These are phyloP conservation scores for Dalbergia cochinchinensis DNA, from an alignment of 306 rosid genomes.

Conservation along the genomic window DNA sequence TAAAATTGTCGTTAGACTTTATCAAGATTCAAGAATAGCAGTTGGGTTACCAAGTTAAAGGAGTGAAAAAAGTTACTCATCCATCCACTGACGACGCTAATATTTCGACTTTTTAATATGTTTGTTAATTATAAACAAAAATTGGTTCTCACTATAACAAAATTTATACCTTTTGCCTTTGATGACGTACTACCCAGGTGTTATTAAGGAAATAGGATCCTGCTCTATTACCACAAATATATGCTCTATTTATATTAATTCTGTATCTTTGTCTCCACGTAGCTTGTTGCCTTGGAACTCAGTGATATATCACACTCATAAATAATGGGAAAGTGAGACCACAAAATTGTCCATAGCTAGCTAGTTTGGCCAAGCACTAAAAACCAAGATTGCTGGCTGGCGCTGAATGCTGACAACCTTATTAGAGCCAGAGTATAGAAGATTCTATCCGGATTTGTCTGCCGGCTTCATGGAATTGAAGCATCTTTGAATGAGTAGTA, in stretches of 20 bases:
- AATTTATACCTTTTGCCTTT: no score
- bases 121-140: no score
- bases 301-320: neutral
- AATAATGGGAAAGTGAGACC: conserved; percentile 3
- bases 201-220: no score
- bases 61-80: no score
- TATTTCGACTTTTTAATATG: no score
- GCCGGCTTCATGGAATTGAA: conserved; percentile 7
- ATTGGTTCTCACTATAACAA: no score
- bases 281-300: neutral
- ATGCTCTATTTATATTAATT: neutral
- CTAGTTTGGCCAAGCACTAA: neutral
- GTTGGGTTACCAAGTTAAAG: no score
- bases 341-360: neutral
- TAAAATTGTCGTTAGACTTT: no score
- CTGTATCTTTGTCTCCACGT: neutral
- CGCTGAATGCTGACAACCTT: neutral
- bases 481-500: neutral
- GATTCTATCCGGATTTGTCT: neutral
- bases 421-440: neutral
- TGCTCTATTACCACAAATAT: no score
- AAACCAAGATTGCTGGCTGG: neutral
- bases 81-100: no score
- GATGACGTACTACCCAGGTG: no score
- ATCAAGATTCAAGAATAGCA: no score